Evolutionary conservation across 805 yeast species (phyloP).

Genomic region (Candida gorgasii): DNA sequence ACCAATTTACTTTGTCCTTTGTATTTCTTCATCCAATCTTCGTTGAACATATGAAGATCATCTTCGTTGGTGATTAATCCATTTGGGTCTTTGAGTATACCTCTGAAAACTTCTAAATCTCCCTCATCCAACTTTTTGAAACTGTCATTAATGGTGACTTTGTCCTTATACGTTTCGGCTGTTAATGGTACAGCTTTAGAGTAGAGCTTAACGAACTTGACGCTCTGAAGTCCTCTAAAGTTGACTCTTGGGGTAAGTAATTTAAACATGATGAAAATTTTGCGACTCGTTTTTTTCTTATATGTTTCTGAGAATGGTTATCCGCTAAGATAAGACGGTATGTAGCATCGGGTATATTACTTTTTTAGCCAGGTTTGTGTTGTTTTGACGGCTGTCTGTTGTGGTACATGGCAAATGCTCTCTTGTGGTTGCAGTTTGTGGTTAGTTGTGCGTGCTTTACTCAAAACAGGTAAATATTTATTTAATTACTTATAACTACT

Average conservation of each 20-base stretch:
- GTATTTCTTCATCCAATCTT: conserved; percentile 94
- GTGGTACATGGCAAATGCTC: background rate
- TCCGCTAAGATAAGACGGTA: background rate
- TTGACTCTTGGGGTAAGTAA: conserved; percentile 3
- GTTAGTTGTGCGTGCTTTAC: too few relatives aligned
- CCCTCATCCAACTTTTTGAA: conserved; percentile 53
- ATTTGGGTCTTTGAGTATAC: conserved; percentile 51
- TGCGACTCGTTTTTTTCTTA: conserved; percentile 1
- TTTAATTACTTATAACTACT: too few relatives aligned
- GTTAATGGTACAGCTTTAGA: conserved; percentile 52
- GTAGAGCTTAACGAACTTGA: conserved; percentile 8
- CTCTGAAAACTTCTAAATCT: conserved; percentile 63
- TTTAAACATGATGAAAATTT: conserved; percentile 6
- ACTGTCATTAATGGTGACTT: conserved; percentile 49
- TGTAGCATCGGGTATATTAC: background rate
- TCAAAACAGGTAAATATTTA: too few relatives aligned
- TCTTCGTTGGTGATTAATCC: conserved; percentile 56
- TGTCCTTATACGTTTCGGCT: conserved; percentile 64
- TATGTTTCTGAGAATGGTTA: background rate
- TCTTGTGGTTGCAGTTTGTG: background rate
- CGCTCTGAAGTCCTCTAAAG: background rate
- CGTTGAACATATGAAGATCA: conserved; percentile 72
- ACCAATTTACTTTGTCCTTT: conserved; percentile 83
- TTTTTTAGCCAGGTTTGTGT: too few relatives aligned
- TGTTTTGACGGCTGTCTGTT: background rate